Evolutionary conservation across 2,329 filamentous ascomycete genomes (phyloP).

Genomic region (Neospermospora avenae): DNA sequence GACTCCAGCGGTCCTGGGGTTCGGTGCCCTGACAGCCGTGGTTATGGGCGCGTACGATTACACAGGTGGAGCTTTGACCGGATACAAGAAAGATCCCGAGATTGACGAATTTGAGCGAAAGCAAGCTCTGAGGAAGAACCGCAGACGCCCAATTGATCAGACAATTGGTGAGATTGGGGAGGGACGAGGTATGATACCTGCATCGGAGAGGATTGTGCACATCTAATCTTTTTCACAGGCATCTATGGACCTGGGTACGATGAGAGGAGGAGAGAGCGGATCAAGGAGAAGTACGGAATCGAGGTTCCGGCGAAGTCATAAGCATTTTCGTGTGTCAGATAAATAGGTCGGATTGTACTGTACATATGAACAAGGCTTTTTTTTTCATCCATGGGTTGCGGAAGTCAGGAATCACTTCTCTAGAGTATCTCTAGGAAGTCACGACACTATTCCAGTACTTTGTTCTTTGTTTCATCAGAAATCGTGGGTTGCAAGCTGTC

Average conservation of each 20-base stretch:
- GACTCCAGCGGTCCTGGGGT: constrained; percentile 62
- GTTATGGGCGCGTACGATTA: constrained; percentile 59
- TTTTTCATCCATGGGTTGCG: too few relatives aligned
- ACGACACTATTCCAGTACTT: background rate
- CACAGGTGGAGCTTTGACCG: constrained; percentile 55
- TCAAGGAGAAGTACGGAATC: constrained; percentile 68
- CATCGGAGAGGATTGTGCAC: background rate
- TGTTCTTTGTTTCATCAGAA: too few relatives aligned
- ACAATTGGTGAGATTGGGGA: constrained; percentile 66
- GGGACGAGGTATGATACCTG: constrained; percentile 57
- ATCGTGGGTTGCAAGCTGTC: too few relatives aligned
- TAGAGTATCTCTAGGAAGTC: background rate
- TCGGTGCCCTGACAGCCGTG: constrained; percentile 54
- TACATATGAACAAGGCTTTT: constrained; percentile 21
- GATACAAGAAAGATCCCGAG: constrained; percentile 46
- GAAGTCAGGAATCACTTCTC: too few relatives aligned
- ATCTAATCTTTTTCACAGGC: constrained; percentile 43
- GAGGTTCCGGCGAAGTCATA: constrained; percentile 48
- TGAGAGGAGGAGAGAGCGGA: constrained; percentile 62
- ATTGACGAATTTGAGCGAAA: constrained; percentile 63
- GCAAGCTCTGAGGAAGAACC: constrained; percentile 58
- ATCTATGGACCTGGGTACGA: constrained; percentile 66
- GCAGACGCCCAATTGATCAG: constrained; percentile 60
- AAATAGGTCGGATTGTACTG: constrained; percentile 16
- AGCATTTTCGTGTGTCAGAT: constrained; percentile 13